Percentiles rank a stretch among this genome's conserved stretches.
Evolutionary conservation across 2,329 filamentous ascomycete species (phyloP).

Genomic region (Hymenoscyphus repandus): DNA sequence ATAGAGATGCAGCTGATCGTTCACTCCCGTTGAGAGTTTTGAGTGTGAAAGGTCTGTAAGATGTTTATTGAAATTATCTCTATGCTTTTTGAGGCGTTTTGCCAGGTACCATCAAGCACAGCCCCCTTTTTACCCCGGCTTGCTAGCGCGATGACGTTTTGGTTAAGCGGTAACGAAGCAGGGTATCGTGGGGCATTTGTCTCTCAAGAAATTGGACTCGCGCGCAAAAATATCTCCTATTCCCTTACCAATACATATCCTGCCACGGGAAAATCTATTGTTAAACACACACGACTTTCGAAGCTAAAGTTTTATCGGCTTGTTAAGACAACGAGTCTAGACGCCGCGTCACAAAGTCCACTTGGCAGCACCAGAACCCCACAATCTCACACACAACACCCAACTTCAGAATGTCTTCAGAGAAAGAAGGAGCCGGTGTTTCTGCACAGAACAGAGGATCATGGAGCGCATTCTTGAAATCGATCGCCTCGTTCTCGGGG

Average conservation of each 20-base stretch:
- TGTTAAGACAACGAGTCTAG: background rate
- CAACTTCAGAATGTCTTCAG: slow-evolving; percentile 25
- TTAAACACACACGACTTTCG: no score
- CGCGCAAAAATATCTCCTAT: no score
- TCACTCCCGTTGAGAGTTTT: background rate
- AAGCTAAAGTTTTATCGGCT: background rate
- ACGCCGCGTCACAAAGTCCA: background rate
- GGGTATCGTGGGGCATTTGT: background rate
- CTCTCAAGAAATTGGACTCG: background rate
- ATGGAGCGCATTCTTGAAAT: slow-evolving; percentile 39
- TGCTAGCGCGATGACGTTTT: slow-evolving; percentile 2
- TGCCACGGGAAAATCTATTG: no score
- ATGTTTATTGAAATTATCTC: no score
- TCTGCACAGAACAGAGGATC: slow-evolving; percentile 29
- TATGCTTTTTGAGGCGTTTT: background rate
- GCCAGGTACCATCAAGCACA: background rate
- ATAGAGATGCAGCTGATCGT: no score
- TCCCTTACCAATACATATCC: no score
- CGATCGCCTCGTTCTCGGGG: slow-evolving; percentile 76
- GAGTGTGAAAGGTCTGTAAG: background rate
- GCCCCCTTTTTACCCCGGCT: background rate
- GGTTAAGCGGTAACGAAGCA: slow-evolving; percentile 1
- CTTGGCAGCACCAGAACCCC: slow-evolving; percentile 5
- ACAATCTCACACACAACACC: background rate
- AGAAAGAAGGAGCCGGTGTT: slow-evolving; percentile 28